Conservation (phyloP, 768 basidiomycete genomes). For the Suillus subluteus region DNA sequence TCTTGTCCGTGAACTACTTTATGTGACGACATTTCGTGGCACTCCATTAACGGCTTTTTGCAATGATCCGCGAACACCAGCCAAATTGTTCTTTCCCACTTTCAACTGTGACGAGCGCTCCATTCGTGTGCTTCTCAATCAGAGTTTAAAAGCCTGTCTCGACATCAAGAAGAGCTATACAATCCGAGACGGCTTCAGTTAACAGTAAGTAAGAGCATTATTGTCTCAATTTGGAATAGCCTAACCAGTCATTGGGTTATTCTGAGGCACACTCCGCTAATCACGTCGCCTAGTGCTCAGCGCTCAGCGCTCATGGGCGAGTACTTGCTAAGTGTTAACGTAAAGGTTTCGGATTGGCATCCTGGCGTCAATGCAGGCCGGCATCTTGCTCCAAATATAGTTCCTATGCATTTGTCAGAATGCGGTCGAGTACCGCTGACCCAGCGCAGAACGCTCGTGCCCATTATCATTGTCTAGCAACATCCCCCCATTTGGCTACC, state of each 20-base stretch:
- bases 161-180: background rate
- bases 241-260: background rate
- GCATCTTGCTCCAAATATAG: conserved; percentile 3
- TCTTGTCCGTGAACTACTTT: background rate
- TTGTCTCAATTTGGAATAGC: background rate
- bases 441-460: background rate
- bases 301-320: background rate
- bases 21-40: background rate
- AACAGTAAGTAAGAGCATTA: background rate
- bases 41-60: background rate
- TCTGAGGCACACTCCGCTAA: background rate
- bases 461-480: background rate
- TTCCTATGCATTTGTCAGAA: background rate
- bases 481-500: background rate
- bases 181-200: background rate
- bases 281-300: background rate
- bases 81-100: background rate
- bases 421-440: background rate
- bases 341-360: background rate
- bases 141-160: background rate
- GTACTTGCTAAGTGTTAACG: background rate
- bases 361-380: conserved; percentile 1
- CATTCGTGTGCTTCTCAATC: background rate
- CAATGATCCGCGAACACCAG: background rate
- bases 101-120: background rate